Base-by-base conservation (phyloP, 164 flowering plant genomes). In the Macadamia tetraphylla region DNA sequence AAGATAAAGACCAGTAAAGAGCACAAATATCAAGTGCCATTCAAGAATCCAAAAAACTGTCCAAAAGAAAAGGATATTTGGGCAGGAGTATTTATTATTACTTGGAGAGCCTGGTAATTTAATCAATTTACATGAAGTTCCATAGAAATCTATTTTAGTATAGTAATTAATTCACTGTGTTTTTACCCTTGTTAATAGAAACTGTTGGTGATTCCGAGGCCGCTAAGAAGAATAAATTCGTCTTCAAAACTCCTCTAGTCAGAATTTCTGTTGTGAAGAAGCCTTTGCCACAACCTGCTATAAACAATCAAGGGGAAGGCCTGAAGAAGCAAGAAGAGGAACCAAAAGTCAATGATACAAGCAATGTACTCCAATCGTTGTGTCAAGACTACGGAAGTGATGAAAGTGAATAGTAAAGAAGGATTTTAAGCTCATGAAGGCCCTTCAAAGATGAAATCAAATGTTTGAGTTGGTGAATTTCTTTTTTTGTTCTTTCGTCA, bases 321-420 rank as follows among this genome's bases (percentile, higher is more conserved):
- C 51, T 9, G 31, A 67, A 62, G 23, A 74, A 65, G 42, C 63
- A 32, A 51, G 70, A 11, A 32, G 60, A 40, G 29, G 65, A 59
- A 43, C 30, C 32, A n/a, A 49, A 55, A 30, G 29, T 31, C 66
- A 29, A 32, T 18, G 72, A 9, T 49, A 14, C 74, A 23, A 74
- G 76, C 70, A 72, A 56, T 14, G 85, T 76, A 57, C 76, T 84
- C 3, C 77, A 29, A 12, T 77, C 82, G 0, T 61, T 84, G 11
- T 76, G 75, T 64, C 81, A 81, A 63, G 68, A 78, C 52, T 78
- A 80, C 51, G 83, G 71, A 1, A 75, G 79, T 57, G 84, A 80
- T 70, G 63, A 32, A 32, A 60, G 63, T 60, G 44, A 32, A 13
- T 60, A 60, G 23, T 23, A 23, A 23, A 23, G 23, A 23, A 23